Conservation (phyloP, 345 rosid genomes). For the Pugionium dolabratum region DNA sequence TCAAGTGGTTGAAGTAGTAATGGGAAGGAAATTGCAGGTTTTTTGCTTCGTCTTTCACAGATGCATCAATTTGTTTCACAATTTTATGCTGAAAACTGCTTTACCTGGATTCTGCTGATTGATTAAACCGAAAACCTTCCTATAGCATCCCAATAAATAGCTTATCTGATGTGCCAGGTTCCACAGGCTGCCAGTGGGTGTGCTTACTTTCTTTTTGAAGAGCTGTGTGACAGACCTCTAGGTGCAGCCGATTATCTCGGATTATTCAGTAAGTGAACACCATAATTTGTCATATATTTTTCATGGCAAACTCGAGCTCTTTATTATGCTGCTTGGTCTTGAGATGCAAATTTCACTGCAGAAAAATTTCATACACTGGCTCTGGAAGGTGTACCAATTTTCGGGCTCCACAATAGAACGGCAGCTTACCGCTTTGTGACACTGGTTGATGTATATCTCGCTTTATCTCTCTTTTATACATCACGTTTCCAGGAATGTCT, state of each 20-base stretch:
- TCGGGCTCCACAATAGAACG: constrained; percentile 84
- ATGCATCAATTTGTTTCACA: constrained; percentile 15
- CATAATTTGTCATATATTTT: background rate
- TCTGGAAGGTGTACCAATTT: constrained; percentile 77
- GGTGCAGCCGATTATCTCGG: constrained; percentile 99
- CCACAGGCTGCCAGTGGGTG: constrained; percentile 88
- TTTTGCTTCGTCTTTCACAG: constrained; percentile 3
- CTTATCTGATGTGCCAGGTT: constrained; percentile 49
- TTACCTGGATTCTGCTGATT: constrained; percentile 14
- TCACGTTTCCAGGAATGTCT: background rate
- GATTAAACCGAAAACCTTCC: background rate
- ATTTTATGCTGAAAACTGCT: constrained; percentile 9
- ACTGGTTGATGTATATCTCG: constrained; percentile 73
- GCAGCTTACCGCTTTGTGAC: constrained; percentile 98
- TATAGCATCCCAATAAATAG: constrained; percentile 7
- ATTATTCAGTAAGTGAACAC: constrained; percentile 70
- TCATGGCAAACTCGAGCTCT: constrained; percentile 6
- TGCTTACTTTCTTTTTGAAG: constrained; percentile 90
- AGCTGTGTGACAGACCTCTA: constrained; percentile 83
- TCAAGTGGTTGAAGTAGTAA: constrained; percentile 81
- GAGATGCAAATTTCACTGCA: constrained; percentile 42
- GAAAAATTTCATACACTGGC: constrained; percentile 93
- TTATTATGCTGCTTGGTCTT: constrained; percentile 20
- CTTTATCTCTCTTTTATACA: constrained; percentile 11
- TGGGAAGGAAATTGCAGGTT: constrained; percentile 91